phyloP scores from a whole-genome alignment of 2,329 filamentous ascomycete species.

The Epichloe amarillans region DNA sequence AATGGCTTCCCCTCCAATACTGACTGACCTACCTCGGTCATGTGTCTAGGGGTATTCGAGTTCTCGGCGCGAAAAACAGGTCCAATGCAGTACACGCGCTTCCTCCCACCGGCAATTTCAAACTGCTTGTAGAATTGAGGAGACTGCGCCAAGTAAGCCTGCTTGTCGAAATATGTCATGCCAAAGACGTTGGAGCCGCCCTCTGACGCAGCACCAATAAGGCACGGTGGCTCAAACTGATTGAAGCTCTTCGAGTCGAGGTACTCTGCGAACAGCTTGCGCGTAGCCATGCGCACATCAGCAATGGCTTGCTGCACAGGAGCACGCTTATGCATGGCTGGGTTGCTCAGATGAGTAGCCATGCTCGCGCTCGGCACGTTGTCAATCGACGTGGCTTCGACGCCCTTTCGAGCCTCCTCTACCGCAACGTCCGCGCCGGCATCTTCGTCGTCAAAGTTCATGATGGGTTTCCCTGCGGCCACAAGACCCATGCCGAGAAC shows the following conservation, averaged over 20 bases:
- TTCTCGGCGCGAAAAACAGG: conserved; percentile 81
- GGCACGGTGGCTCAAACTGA: conserved; percentile 77
- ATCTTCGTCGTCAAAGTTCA: conserved; percentile 44
- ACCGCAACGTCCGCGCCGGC: conserved; percentile 15
- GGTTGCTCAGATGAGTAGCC: conserved; percentile 78
- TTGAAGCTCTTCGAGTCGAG: conserved; percentile 63
- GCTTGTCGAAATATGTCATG: conserved; percentile 76
- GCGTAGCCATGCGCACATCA: conserved; percentile 40
- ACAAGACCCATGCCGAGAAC: conserved; percentile 45
- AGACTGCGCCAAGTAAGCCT: conserved; percentile 67
- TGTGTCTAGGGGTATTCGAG: conserved; percentile 70
- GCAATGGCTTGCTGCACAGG: conserved; percentile 80
- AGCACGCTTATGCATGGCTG: conserved; percentile 81
- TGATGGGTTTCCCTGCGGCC: conserved; percentile 39
- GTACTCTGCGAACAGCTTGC: conserved; percentile 60
- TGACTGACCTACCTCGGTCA: conserved; percentile 68
- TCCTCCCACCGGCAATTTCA: conserved; percentile 65
- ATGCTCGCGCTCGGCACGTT: conserved; percentile 57
- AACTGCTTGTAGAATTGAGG: conserved; percentile 84
- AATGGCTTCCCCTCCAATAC: neutral
- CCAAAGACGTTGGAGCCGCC: conserved; percentile 87
- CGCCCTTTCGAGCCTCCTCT: conserved; percentile 1
- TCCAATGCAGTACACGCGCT: conserved; percentile 66
- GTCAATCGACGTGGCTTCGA: conserved; percentile 14
- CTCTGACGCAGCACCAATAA: conserved; percentile 83